Percentiles rank a stretch among this genome's conserved stretches.
These are phyloP conservation scores for Eruca vesicaria DNA, from an alignment of 441 rosid genomes.

Conservation along the genomic window DNA sequence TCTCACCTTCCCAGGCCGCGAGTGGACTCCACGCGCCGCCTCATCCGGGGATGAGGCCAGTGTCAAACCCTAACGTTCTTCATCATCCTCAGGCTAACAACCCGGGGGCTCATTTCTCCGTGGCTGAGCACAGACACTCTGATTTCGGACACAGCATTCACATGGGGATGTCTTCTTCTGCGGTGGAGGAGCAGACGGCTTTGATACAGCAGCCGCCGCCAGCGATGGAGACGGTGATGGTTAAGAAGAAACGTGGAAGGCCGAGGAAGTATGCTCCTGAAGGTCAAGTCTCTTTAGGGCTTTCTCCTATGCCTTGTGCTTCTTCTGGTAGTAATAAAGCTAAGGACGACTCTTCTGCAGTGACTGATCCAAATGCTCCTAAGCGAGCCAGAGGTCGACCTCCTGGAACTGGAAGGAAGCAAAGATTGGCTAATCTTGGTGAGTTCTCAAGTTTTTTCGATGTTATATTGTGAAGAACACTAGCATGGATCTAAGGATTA, in stretches of 20 bases:
- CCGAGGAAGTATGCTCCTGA: constrained; percentile 92
- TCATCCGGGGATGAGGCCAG: constrained; percentile 61
- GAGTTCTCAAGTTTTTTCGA: constrained; percentile 34
- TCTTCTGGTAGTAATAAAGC: constrained; percentile 41
- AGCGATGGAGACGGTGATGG: constrained; percentile 21
- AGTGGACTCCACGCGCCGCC: constrained; percentile 46
- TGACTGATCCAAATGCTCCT: constrained; percentile 55
- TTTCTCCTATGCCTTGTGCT: constrained; percentile 68
- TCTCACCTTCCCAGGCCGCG: constrained; percentile 56
- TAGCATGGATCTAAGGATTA: too few relatives aligned
- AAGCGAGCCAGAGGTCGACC: constrained; percentile 85
- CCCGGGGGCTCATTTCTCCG: constrained; percentile 54
- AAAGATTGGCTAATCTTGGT: constrained; percentile 86
- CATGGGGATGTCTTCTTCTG: constrained; percentile 51
- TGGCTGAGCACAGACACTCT: constrained; percentile 52
- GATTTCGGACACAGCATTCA: constrained; percentile 61
- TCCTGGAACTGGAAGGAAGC: constrained; percentile 97
- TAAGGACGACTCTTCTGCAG: constrained; percentile 33
- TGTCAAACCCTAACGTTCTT: constrained; percentile 46
- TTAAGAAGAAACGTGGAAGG: constrained; percentile 95
- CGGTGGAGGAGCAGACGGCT: constrained; percentile 47
- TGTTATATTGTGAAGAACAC: neutral
- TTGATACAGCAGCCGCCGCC: constrained; percentile 16
- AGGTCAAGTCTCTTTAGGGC: constrained; percentile 87
- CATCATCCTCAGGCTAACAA: constrained; percentile 43